Base-by-base conservation (phyloP, 75 land plant genomes). In the Cryptomeria japonica region DNA sequence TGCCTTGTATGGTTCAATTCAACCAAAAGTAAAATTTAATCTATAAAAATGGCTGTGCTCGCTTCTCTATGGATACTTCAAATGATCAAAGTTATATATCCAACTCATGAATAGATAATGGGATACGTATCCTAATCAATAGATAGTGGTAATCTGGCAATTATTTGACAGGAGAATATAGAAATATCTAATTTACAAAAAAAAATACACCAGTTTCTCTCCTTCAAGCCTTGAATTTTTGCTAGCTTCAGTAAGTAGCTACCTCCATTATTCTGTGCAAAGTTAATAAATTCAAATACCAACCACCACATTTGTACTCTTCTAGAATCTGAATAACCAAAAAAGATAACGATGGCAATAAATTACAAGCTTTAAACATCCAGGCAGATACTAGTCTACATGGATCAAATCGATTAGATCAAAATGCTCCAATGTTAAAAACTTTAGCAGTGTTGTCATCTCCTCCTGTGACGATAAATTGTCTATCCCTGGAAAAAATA, bases 361-460 rank as follows among this genome's bases (percentile, higher is more conserved):
- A 80, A 25, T 80, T 80, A 80, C 49, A 80, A 10, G 28, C 31
- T 34, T 34, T 75, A 13, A 31, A 75, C 36, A 11, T 75, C 38
- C 32, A 34, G 16, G 37, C 44, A 80, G 47, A 80, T 44, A 80
- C 39, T 80, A 2, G 13, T 25, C 47, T 44, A 28, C 1, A 80
- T 25, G 47, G 47, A 44, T 25, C 28, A 44, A 3, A 34, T 42
- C 19, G 0, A 10, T 86, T 38, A 77, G 37, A 92, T 85, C 51
- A 76, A 64, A 89, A 90, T 75, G 93, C 91, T 18, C 87, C 76
- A 85, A 94, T 90, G 79, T 91, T 94, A 87, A 96, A 97, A 5
- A 93, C 97, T 49, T 97, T 90, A 12, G 95, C 99, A 80, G 94
- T 96, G 16, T 84, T 64, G 89, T 97, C 99, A 32, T 92, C 76